Base-by-base conservation (phyloP, 768 basidiomycete species). In the Lyophyllum semitale region DNA sequence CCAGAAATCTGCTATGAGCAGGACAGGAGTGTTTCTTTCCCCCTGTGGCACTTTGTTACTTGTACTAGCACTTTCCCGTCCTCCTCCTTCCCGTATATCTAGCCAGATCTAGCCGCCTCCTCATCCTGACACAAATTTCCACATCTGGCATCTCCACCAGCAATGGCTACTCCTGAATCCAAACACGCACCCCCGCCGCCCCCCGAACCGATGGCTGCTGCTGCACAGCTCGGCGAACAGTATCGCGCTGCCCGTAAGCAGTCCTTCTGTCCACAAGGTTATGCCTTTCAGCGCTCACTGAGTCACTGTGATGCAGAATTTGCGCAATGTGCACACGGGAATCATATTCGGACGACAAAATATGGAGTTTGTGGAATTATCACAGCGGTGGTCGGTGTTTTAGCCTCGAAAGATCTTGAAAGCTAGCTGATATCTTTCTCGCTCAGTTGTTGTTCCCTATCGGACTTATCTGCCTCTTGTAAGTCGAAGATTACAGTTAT, bases 311-410 rank as follows among this genome's bases (percentile, higher is more conserved):
- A n/a, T 18, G 5, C 25, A 63, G 62, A 60, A 44, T 58, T 37
- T 18, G 59, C 62, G 15, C 27, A 48, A 48, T 63, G 62, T 4
- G 62, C 62, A 3, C 51, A 51, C 20, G 62, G 62, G 7, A 40
- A 33, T 17, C 62, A 63, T 33, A 23, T 7, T 11, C 37, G 46
- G 12, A 48, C 35, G 25, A 57, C 47, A 43, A 63, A 53, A 29
- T 63, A 50, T 54, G 62, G 62, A 15, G 15, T 56, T 1, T 59
- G 51, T 25, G 62, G 62, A 26, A 61, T 63, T 17, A 59, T 63
- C n/a, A 45, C 47, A 15, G 62, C 62, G 4, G 54, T 63, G 29
- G 62, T 61, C 18, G 41, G 59, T 48, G 33, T 20, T 17, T 9
- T 37, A 9, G 13, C 7, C 4, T 37, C 11, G n/a, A n/a, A n/a